Base-by-base conservation (phyloP, 345 rosid genomes). In the Eucalyptus camaldulensis region DNA sequence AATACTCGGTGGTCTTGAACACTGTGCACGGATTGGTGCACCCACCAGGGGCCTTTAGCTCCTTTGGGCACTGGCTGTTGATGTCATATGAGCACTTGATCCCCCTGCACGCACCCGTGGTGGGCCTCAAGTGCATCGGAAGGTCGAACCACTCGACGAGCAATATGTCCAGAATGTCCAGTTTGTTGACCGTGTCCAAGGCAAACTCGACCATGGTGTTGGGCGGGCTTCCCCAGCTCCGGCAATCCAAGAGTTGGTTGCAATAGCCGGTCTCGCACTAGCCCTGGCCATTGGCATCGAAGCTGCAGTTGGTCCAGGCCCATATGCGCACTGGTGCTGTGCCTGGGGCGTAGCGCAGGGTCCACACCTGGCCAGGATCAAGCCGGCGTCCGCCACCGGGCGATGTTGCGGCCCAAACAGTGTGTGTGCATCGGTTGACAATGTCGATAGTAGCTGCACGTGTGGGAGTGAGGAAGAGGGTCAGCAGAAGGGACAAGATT, bases 211-310 rank as follows among this genome's bases (percentile, higher is more conserved):
- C 92, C 45, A 90, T 3, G 7, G 92, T 92, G 69, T 89, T 92
- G 8, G 92, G 94, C 13, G 91, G 27, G 43, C 49, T 6, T 9
- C 92, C 92, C 40, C 7, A 86, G 49, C 16, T 83, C 67, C 33
- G 33, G 90, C 92, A 91, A 21, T 51, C 8, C 31, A 90, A 90
- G 62, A 27, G 83, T 6, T 88, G 87, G 3, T 88, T 58, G 31
- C 92, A 92, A 33, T 90, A 92, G 8, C 92, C 93, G 4, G 92
- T 92, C 49, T 89, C 56, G 13, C 92, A 92, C 44, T 43, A 27
- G 33, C 92, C 93, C 22, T 51, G 29, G 17, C 92, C 93, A 6
- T 90, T 53, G 25, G 87, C 90, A 25, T 92, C 90, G 0, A 92
- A 92, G 10, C 51, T 29, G 88, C 93, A 92, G 17, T 86, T 88